phyloP scores from a whole-genome alignment of 768 basidiomycete genomes.

The Sporobolomyces pararoseus region DNA sequence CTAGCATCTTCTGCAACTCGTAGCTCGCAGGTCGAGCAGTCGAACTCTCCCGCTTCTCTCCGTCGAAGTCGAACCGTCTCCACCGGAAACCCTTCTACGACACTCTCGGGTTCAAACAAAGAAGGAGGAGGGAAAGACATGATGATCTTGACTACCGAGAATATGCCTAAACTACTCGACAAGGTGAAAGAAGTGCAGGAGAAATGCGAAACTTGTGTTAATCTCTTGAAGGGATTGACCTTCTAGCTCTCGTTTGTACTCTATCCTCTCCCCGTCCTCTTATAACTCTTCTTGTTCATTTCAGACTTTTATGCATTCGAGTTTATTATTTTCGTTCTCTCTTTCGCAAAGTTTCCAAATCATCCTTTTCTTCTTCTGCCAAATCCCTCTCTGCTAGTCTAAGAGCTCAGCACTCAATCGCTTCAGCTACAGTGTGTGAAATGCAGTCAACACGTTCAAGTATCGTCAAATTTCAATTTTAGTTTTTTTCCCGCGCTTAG shows the following conservation, averaged over 20 bases:
- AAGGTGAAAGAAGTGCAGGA: slow-evolving; percentile 34
- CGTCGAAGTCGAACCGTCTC: neutral
- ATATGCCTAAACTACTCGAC: slow-evolving; percentile 35
- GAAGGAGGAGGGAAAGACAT: slow-evolving; percentile 11
- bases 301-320: too few relatives aligned
- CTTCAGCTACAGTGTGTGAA: too few relatives aligned
- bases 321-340: too few relatives aligned
- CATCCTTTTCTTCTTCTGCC: too few relatives aligned
- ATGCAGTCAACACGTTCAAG: too few relatives aligned
- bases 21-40: neutral
- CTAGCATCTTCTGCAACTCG: slow-evolving; percentile 12
- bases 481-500: too few relatives aligned
- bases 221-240: slow-evolving; percentile 24
- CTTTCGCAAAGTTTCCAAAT: too few relatives aligned
- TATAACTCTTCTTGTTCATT: too few relatives aligned
- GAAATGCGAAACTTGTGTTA: slow-evolving; percentile 23
- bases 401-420: too few relatives aligned
- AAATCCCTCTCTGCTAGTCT: too few relatives aligned
- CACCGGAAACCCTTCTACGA: neutral
- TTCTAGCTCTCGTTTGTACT: neutral
- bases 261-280: neutral
- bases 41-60: neutral
- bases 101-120: slow-evolving; percentile 1
- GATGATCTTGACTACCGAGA: slow-evolving; percentile 34
- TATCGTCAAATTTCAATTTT: too few relatives aligned